Base-by-base conservation (phyloP, 2,329 filamentous ascomycete species). In the Epichloe sylvatica region DNA sequence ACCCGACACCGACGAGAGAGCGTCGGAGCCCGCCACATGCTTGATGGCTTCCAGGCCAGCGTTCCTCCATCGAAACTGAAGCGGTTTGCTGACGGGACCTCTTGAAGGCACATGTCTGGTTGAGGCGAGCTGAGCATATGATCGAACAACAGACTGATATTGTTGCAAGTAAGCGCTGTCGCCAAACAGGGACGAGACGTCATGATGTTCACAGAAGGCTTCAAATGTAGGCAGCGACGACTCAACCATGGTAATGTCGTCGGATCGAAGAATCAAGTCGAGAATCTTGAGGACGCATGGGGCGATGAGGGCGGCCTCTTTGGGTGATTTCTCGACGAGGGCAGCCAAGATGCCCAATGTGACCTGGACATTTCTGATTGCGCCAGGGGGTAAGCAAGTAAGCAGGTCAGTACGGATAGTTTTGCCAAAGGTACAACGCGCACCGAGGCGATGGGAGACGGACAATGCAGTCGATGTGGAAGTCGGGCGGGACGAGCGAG, bases 181-280 rank as follows among this genome's bases (percentile, higher is more conserved):
- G 52, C 86, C 89, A 30, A 89, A 82, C 49, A 97, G 78, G 8
- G 83, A 84, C 35, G 88, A 86, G 51, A 83, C 82, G 61, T 97
- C 90, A 65, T 95, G 88, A 68, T 94, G 78, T 52, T 81, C 78
- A 70, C 91, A 97, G 62, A 96, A 92, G 23, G 83, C 83, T 59
- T 90, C 82, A 63, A 95, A 96, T 3, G 87, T 88, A 3, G 83
- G 78, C 54, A 94, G 76, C 3, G 88, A 92, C 36, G 90, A 88
- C 68, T 97, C 90, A 53, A 94, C 83, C 81, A 97, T 86, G 57
- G 84, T 87, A 55, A 97, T 84, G 65, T 97, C 88, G 65, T 83
- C 81, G 54, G 89, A 94, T 52, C 81, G 80, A 49, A 97, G 77
- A 59, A 97, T 83, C 50, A 83, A 83, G 56, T 84, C 80, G 61